These are phyloP conservation scores for Isabelozyma heimii DNA, from an alignment of 805 yeast genomes.

Conservation along the genomic window DNA sequence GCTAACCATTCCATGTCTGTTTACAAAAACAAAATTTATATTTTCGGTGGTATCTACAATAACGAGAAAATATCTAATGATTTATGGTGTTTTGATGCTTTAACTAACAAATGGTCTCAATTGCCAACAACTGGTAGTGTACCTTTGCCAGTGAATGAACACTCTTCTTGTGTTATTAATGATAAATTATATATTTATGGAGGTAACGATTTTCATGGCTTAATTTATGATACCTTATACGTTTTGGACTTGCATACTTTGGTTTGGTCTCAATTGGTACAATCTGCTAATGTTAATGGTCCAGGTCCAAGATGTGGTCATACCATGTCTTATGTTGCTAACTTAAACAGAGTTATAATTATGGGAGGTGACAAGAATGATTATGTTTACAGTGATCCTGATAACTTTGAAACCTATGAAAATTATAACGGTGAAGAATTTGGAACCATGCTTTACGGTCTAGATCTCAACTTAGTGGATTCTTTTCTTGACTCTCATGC, in stretches of 20 bases:
- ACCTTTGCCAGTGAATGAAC: slow-evolving; percentile 91
- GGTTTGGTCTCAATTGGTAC: slow-evolving; percentile 65
- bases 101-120: slow-evolving; percentile 64
- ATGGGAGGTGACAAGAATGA: slow-evolving; percentile 92
- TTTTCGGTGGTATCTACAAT: slow-evolving; percentile 84
- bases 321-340: slow-evolving; percentile 69
- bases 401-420: slow-evolving; percentile 51
- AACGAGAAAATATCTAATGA: slow-evolving; percentile 71
- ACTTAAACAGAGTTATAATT: slow-evolving; percentile 65
- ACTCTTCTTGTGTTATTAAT: slow-evolving; percentile 75
- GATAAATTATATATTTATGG: slow-evolving; percentile 84
- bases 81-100: slow-evolving; percentile 78
- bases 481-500: slow-evolving; percentile 18
- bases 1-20: slow-evolving; percentile 89
- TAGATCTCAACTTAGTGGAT: slow-evolving; percentile 52
- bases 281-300: slow-evolving; percentile 40
- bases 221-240: slow-evolving; percentile 60
- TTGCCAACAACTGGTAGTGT: slow-evolving; percentile 65
- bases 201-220: slow-evolving; percentile 77
- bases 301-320: slow-evolving; percentile 94
- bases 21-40: slow-evolving; percentile 71
- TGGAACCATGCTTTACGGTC: slow-evolving; percentile 61
- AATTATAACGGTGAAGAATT: slow-evolving; percentile 45
- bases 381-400: slow-evolving; percentile 49
- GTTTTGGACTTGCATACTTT: slow-evolving; percentile 73